A percentile compares a stretch with the other conserved stretches of the same genome.
These are phyloP conservation scores for Dictyostelium citrinum DNA, from an alignment of 78 protist genomes.

Conservation along the genomic window DNA sequence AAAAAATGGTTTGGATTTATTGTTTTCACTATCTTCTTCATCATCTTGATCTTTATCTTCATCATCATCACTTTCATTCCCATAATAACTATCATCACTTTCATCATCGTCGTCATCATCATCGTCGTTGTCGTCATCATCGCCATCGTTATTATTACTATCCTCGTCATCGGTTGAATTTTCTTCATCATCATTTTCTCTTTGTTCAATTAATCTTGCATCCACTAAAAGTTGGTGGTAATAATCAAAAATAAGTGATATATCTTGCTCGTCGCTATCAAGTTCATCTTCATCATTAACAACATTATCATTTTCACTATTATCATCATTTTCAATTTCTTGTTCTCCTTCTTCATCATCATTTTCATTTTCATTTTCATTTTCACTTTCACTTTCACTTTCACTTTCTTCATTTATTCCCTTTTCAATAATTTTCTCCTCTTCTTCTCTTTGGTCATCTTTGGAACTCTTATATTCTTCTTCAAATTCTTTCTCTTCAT, in stretches of 20 bases:
- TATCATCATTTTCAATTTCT: not conserved
- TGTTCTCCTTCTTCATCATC: not conserved
- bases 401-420: not conserved
- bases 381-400: not conserved
- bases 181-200: not conserved
- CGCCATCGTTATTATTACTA: not conserved
- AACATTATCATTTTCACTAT: not conserved
- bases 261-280: not conserved
- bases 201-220: not conserved
- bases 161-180: not conserved
- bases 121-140: not conserved
- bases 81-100: not conserved
- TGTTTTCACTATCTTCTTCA: not conserved
- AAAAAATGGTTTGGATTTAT: not conserved
- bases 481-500: not conserved
- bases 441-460: not conserved
- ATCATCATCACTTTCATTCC: not conserved
- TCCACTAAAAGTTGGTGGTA: constrained; percentile 2
- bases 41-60: not conserved
- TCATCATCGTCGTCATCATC: constrained; percentile 18
- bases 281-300: not conserved
- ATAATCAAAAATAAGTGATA: constrained; percentile 5
- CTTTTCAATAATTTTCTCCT: too few relatives aligned
- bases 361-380: not conserved
- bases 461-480: not conserved